phyloP scores from a whole-genome alignment of 2,329 filamentous ascomycete species.

The Sporothrix brasiliensis region DNA sequence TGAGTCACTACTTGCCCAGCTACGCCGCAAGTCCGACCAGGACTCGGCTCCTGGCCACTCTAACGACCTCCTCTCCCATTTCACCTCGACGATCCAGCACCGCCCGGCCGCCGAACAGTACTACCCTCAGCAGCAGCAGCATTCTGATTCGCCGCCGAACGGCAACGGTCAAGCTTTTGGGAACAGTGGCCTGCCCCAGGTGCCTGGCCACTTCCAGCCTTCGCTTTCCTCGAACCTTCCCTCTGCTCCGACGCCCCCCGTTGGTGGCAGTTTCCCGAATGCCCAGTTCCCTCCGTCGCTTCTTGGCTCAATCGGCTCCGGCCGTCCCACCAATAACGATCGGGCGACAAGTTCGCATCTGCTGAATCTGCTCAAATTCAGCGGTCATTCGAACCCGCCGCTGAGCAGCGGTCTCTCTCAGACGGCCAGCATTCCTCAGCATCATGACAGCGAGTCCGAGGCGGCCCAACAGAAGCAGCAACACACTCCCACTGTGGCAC shows the following conservation, averaged over 20 bases:
- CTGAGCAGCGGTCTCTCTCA: slow-evolving; percentile 21
- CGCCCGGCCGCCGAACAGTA: slow-evolving; percentile 38
- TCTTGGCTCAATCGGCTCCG: slow-evolving; percentile 56
- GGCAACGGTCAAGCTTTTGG: slow-evolving; percentile 34
- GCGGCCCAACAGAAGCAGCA: slow-evolving; percentile 30
- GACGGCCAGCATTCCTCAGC: slow-evolving; percentile 26
- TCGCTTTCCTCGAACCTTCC: slow-evolving; percentile 42
- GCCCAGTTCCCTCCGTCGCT: slow-evolving; percentile 47
- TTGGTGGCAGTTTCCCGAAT: slow-evolving; percentile 45
- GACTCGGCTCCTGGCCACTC: slow-evolving; percentile 37
- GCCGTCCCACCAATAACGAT: slow-evolving; percentile 41
- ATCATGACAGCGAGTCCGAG: slow-evolving; percentile 36
- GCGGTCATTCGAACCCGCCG: slow-evolving; percentile 43
- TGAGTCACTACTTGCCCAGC: slow-evolving; percentile 49
- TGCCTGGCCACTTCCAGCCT: slow-evolving; percentile 17
- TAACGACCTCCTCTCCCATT: slow-evolving; percentile 43
- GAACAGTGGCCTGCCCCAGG: slow-evolving; percentile 35
- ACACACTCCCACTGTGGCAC: slow-evolving; percentile 39
- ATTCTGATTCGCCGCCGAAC: slow-evolving; percentile 39
- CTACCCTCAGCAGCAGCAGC: slow-evolving; percentile 38
- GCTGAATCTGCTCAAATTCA: slow-evolving; percentile 65
- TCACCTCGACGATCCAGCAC: slow-evolving; percentile 25
- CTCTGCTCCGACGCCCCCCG: slow-evolving; percentile 53
- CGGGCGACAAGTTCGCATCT: slow-evolving; percentile 44
- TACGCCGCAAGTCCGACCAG: slow-evolving; percentile 43